Conservation (phyloP, 2,329 filamentous ascomycete species). For the Phialophora tarda region DNA sequence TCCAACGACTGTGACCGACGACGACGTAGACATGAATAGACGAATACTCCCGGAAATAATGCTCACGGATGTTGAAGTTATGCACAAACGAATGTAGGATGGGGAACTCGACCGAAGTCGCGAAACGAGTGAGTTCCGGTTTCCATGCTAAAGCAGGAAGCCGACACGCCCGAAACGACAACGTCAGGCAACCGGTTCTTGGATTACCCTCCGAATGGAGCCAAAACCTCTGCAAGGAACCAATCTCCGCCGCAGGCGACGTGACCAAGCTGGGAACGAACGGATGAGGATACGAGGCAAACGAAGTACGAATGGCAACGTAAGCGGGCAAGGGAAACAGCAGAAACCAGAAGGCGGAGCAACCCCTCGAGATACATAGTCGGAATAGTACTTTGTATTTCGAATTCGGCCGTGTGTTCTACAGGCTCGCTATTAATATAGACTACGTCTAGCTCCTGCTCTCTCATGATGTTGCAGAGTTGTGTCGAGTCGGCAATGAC, state of each 20-base stretch:
- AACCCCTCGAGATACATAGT: background rate
- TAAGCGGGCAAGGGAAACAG: background rate
- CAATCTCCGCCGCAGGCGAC: slow-evolving; percentile 1
- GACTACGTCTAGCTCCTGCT: background rate
- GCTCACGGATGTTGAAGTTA: background rate
- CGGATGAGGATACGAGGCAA: slow-evolving; percentile 11
- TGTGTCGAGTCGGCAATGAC: slow-evolving; percentile 29
- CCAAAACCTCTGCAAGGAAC: background rate
- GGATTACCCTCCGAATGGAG: background rate
- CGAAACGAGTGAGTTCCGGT: background rate
- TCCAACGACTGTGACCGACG: background rate
- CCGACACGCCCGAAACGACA: slow-evolving; percentile 8
- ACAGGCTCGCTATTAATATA: background rate
- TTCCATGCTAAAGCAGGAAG: slow-evolving; percentile 8
- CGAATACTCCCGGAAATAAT: slow-evolving; percentile 10
- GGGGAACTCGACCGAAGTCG: background rate
- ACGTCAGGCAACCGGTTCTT: slow-evolving; percentile 14
- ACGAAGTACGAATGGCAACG: slow-evolving; percentile 6
- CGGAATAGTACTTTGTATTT: too few relatives aligned
- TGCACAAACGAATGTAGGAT: background rate
- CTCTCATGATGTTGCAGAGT: slow-evolving; percentile 22
- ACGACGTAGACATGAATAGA: background rate
- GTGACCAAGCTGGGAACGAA: background rate
- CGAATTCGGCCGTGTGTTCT: background rate
- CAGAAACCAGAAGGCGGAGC: background rate